Evolutionary conservation across 208 protist species (phyloP).

Genomic region (Crithidia expoeki): DNA sequence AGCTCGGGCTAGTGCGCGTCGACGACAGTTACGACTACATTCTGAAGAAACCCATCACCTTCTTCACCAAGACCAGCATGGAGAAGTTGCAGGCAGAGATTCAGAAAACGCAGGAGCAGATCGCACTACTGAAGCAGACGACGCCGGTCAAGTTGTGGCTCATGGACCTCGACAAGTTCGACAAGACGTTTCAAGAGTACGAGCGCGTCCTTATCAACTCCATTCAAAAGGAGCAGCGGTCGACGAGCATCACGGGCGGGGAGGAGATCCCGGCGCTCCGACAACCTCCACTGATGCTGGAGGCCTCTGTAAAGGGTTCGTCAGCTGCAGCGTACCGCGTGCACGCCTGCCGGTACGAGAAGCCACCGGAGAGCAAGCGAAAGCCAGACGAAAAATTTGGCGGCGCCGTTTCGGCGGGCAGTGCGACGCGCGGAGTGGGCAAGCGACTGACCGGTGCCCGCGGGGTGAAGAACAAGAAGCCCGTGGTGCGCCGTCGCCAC

Average conservation of each 20-base stretch:
- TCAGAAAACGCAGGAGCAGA: slow-evolving; percentile 51
- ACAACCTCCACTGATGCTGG: slow-evolving; percentile 65
- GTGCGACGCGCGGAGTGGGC: slow-evolving; percentile 29
- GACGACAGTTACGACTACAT: slow-evolving; percentile 89
- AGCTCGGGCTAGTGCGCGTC: slow-evolving; percentile 71
- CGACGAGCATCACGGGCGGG: slow-evolving; percentile 41
- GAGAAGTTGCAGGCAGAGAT: slow-evolving; percentile 82
- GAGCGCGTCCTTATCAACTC: slow-evolving; percentile 65
- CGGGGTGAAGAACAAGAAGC: slow-evolving; percentile 31
- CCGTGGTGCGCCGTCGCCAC: slow-evolving; percentile 16
- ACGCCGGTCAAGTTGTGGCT: slow-evolving; percentile 90
- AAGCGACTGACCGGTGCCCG: slow-evolving; percentile 42
- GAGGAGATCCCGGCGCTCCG: slow-evolving; percentile 53
- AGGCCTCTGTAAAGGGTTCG: slow-evolving; percentile 39
- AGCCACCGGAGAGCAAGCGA: slow-evolving; percentile 65
- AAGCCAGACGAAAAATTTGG: slow-evolving; percentile 19
- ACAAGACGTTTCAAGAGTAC: slow-evolving; percentile 81
- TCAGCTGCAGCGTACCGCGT: slow-evolving; percentile 54
- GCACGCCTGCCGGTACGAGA: slow-evolving; percentile 53
- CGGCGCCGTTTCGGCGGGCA: slow-evolving; percentile 24
- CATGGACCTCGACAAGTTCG: slow-evolving; percentile 90
- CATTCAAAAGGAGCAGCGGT: slow-evolving; percentile 83
- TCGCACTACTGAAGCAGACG: slow-evolving; percentile 80
- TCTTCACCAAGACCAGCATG: slow-evolving; percentile 83
- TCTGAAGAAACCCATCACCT: slow-evolving; percentile 87